Evolutionary conservation across 148 eudicot genomes (phyloP), one percentile per base, ranked within the genome.

Genomic region (Dianthus caryophyllus): DNA sequence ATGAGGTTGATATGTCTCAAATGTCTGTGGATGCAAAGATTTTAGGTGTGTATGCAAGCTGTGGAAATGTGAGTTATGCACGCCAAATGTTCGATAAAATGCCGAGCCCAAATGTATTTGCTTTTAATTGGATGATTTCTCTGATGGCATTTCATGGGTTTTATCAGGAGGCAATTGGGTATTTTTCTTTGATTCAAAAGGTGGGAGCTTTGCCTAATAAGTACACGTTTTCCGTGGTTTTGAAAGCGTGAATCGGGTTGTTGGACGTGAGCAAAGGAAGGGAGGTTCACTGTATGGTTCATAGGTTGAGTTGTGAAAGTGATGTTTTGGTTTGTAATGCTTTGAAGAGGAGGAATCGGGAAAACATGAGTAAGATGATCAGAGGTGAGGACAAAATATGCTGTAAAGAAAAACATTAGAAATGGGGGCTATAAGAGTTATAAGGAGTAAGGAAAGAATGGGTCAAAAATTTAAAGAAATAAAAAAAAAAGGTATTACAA

Each of bases 121-220:
- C 94, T 0, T 72, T 77, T 39, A 88, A 85, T 80, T 88, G 94
- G 94, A 83, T 88, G 89, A 85, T 85, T 71, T 83, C 76, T 0
- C 81, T 81, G 11, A 76, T 74, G 73, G 80, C 86, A 14, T 83
- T 80, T 60, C 69, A 74, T 59, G 88, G 95, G 50, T 54, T 46
- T 58, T 80, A 60, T 62, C 20, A 62, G 17, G 66, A 83, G 41
- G 86, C 95, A 54, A 47, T 88, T 58, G 70, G 78, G 74, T 82
- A 74, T 67, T 85, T 88, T 31, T 75, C 77, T 41, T 76, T 77
- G 64, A 54, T 80, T 39, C 76, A 52, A 47, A 36, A 71, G 73
- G 66, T 81, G 55, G 69, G 71, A 73, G 74, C 29, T 52, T 36
- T 71, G 15, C 80, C 86, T 22, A 83, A 85, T 74, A 70, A 68